Conservation (phyloP, 805 yeast species). For the Yarrowia alimentaria region DNA sequence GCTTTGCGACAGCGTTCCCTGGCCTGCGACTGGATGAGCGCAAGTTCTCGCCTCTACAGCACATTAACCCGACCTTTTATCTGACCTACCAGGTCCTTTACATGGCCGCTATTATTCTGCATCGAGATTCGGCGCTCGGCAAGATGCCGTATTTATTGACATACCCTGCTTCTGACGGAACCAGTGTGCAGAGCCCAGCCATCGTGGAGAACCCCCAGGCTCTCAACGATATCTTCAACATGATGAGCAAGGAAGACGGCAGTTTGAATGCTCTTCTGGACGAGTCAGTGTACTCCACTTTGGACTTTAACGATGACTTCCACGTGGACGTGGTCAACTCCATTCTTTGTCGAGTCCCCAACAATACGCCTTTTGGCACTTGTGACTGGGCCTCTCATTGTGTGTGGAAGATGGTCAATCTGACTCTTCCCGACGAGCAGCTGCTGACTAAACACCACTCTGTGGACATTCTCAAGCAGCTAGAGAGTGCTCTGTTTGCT, state of each 20-base stretch:
- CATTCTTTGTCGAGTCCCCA: slow-evolving; percentile 20
- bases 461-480: slow-evolving; percentile 25
- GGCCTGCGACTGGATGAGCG: slow-evolving; percentile 14
- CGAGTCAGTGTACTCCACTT: slow-evolving; percentile 15
- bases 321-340: slow-evolving; percentile 26
- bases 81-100: slow-evolving; percentile 21
- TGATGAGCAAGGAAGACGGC: slow-evolving; percentile 9
- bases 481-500: slow-evolving; percentile 5
- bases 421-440: slow-evolving; percentile 27
- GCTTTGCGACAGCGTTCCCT: not conserved
- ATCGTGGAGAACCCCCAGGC: slow-evolving; percentile 26
- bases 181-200: not conserved
- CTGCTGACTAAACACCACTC: slow-evolving; percentile 21
- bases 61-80: slow-evolving; percentile 25
- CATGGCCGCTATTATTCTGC: slow-evolving; percentile 21
- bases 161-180: slow-evolving; percentile 10
- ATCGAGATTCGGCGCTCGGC: slow-evolving; percentile 7
- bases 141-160: slow-evolving; percentile 25
- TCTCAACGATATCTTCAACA: slow-evolving; percentile 16
- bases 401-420: slow-evolving; percentile 24
- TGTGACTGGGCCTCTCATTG: slow-evolving; percentile 25
- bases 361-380: slow-evolving; percentile 18
- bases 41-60: slow-evolving; percentile 26
- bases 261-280: slow-evolving; percentile 11
- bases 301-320: slow-evolving; percentile 24